phyloP scores from a whole-genome alignment of 225 moss, liverwort and hornwort genomes.

The Bryum argenteum region DNA sequence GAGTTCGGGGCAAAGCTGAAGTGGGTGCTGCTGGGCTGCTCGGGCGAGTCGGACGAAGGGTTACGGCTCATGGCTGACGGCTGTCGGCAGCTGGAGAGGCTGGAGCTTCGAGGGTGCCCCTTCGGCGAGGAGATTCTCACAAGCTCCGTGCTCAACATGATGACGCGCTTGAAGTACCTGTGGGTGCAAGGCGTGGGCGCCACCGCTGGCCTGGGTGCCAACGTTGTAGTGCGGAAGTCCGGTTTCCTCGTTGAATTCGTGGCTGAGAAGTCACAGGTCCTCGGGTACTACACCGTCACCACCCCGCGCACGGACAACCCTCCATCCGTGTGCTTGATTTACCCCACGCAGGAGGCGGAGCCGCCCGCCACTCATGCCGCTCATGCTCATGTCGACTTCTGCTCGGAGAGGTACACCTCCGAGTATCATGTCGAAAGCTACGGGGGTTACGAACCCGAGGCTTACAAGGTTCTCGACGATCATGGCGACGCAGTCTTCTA shows the following conservation, averaged over 20 bases:
- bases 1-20: slow-evolving; percentile 66
- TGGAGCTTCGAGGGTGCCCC: slow-evolving; percentile 86
- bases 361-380: background rate
- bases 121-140: slow-evolving; percentile 57
- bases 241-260: slow-evolving; percentile 43
- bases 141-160: slow-evolving; percentile 19
- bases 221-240: slow-evolving; percentile 39
- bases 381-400: slow-evolving; percentile 3
- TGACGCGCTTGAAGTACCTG: slow-evolving; percentile 59
- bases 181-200: slow-evolving; percentile 75
- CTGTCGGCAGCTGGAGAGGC: slow-evolving; percentile 64
- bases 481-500: slow-evolving; percentile 23
- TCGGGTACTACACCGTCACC: slow-evolving; percentile 45
- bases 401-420: background rate
- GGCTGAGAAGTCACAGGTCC: slow-evolving; percentile 31
- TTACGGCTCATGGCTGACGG: slow-evolving; percentile 59
- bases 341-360: slow-evolving; percentile 14
- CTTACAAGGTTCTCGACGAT: slow-evolving; percentile 12
- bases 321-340: slow-evolving; percentile 40
- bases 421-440: slow-evolving; percentile 20
- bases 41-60: slow-evolving; percentile 71
- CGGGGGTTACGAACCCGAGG: slow-evolving; percentile 13
- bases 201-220: slow-evolving; percentile 44
- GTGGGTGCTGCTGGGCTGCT: slow-evolving; percentile 81
- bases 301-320: slow-evolving; percentile 47